Conservation (phyloP, 306 rosid genomes). For the Lathyrus tuberosus region DNA sequence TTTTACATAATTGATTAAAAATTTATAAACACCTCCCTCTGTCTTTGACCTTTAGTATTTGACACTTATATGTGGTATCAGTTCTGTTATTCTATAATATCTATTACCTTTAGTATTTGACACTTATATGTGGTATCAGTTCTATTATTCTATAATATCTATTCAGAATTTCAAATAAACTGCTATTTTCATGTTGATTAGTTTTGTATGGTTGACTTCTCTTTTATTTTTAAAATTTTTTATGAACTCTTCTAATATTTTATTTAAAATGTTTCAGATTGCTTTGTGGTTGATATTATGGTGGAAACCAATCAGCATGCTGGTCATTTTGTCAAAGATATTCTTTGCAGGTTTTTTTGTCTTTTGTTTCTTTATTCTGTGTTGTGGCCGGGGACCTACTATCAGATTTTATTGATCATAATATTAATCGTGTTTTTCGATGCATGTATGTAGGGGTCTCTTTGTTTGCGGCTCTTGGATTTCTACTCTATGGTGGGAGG, state of each 20-base stretch:
- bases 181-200: slow-evolving; percentile 34
- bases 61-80: slow-evolving; percentile 7
- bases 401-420: slow-evolving; percentile 27
- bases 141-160: slow-evolving; percentile 8
- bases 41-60: slow-evolving; percentile 6
- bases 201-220: slow-evolving; percentile 38
- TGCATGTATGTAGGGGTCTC: slow-evolving; percentile 69
- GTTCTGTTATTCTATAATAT: slow-evolving; percentile 8
- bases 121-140: neutral
- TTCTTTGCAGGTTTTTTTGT: slow-evolving; percentile 81
- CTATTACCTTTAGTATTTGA: slow-evolving; percentile 14
- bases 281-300: slow-evolving; percentile 83
- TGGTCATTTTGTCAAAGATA: slow-evolving; percentile 72
- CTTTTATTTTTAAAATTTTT: slow-evolving; percentile 4
- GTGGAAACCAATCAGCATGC: slow-evolving; percentile 78
- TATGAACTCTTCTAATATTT: neutral
- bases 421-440: slow-evolving; percentile 26
- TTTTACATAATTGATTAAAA: slow-evolving; percentile 3
- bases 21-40: neutral
- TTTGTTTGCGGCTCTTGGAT: slow-evolving; percentile 94
- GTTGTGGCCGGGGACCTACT: neutral
- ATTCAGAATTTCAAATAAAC: slow-evolving; percentile 26
- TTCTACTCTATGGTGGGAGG: slow-evolving; percentile 99
- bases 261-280: slow-evolving; percentile 55
- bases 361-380: neutral